Base-by-base conservation (phyloP, 371 early-diverging fungal species). In the Rhizopus sp. region DNA sequence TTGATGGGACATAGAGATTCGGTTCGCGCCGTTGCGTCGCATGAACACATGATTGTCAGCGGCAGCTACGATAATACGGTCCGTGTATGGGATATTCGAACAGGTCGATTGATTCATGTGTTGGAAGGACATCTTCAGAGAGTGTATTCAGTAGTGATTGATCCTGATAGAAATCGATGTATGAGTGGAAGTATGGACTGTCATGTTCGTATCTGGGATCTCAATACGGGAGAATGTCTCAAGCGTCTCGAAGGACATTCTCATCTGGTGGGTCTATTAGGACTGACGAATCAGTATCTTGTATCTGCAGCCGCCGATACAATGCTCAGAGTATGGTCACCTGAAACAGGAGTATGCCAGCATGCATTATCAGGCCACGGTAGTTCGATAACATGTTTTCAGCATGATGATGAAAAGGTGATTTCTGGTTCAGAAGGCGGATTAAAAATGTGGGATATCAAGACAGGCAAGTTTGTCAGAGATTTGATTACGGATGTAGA, bases 271-370 rank as follows among this genome's bases (percentile, higher is more conserved):
- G 97, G 99, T 0, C 81, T 99, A 57, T 71, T 98, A 35, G 92
- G 93, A 31, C 70, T 96, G 37, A 85, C 91, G 13, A 82, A 88
- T 35, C 74, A 87, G 37, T 87, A 89, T 59, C 80, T 98, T n/a
- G 93, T 97, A 1, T 97, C 92, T 40, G 98, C 95, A 7, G 92
- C 96, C 16, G 99, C 98, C 5, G 99, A 99, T 64, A 81, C 93
- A 5, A 89, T 92, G 8, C 84, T 97, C 10, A 86, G 96, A 4
- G 87, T 99, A 15, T 99, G 99, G 99, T 86, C 86, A 30, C 87
- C 93, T 9, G 78, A 77, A 15, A 83, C 87, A 12, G 91, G 91
- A 8, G 78, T 82, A 13, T 90, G 90, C 64, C 59, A 79, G 30
- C 84, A 85, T 44, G 81, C 84, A 10, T 77, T 95, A 23, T 78